Evolutionary conservation across 768 basidiomycete genomes (phyloP).

Genomic region (Albatrellus ellisii): DNA sequence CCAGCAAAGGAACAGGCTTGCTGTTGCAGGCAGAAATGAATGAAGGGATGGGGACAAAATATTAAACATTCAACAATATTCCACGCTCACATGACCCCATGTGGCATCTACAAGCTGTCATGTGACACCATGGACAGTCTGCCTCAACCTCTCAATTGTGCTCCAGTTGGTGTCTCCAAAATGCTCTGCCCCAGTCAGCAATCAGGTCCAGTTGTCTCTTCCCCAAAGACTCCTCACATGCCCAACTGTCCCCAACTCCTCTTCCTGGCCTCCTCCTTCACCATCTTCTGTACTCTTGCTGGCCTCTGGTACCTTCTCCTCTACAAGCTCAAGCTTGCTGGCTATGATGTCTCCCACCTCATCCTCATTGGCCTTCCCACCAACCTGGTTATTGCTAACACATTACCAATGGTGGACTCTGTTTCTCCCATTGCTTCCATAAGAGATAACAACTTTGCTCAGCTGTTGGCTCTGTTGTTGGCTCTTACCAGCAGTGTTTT

Average conservation of each 20-base stretch:
- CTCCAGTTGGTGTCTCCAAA: too few relatives aligned
- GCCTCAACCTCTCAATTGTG: too few relatives aligned
- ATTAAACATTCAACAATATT: too few relatives aligned
- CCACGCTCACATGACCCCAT: too few relatives aligned
- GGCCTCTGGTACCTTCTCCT: conserved; percentile 28
- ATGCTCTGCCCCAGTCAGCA: too few relatives aligned
- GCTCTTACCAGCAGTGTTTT: conserved; percentile 34
- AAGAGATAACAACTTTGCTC: conserved; percentile 22
- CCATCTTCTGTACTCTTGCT: conserved; percentile 35
- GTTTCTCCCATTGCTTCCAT: conserved; percentile 19
- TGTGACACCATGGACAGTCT: too few relatives aligned
- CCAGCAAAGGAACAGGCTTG: too few relatives aligned
- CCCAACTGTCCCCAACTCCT: conserved; percentile 42
- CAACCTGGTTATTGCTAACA: conserved; percentile 8
- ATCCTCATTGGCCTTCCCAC: conserved; percentile 49
- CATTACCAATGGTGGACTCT: conserved; percentile 7
- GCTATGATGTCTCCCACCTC: conserved; percentile 43
- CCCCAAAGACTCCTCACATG: too few relatives aligned
- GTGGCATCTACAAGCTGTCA: too few relatives aligned
- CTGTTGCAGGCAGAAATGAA: too few relatives aligned
- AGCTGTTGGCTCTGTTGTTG: conserved; percentile 39
- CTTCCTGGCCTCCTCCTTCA: conserved; percentile 40
- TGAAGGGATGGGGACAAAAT: too few relatives aligned
- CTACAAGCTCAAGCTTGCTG: conserved; percentile 33
- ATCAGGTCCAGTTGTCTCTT: too few relatives aligned